Evolutionary conservation across 768 basidiomycete genomes (phyloP).

Genomic region (Kwoniella botswanensis): DNA sequence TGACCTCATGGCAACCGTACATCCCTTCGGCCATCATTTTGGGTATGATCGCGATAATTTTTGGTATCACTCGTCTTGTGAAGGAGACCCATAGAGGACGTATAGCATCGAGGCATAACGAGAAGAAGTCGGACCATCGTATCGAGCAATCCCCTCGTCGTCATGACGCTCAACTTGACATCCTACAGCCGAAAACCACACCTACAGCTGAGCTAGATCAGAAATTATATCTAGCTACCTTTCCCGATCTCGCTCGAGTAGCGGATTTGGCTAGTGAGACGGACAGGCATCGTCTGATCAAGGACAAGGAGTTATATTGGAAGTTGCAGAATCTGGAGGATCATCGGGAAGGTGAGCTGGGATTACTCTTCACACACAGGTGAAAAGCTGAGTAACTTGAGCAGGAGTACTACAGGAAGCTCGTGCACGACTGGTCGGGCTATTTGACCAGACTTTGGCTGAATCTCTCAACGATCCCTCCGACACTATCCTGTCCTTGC

Average conservation of each 20-base stretch:
- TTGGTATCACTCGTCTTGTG: not conserved
- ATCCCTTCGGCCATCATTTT: not conserved
- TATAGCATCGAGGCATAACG: not conserved
- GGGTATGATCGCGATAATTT: not conserved
- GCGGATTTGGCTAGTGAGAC: not conserved
- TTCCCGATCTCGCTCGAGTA: slow-evolving; percentile 12
- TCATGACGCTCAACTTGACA: not conserved
- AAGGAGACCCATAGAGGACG: not conserved
- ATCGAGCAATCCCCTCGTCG: not conserved
- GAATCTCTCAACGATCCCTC: slow-evolving; percentile 20
- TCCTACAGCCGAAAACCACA: not conserved
- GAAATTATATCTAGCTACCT: not conserved
- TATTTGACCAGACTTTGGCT: slow-evolving; percentile 41
- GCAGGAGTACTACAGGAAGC: slow-evolving; percentile 36
- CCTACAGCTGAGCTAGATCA: not conserved
- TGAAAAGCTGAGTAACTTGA: slow-evolving; percentile 1
- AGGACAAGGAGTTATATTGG: slow-evolving; percentile 43
- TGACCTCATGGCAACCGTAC: not conserved
- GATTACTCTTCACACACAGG: not conserved
- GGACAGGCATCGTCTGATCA: not conserved
- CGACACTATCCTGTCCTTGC: slow-evolving; percentile 37
- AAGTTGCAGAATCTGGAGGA: slow-evolving; percentile 51
- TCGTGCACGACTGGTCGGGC: slow-evolving; percentile 29
- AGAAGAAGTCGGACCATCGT: not conserved
- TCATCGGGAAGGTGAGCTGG: slow-evolving; percentile 40